Evolutionary conservation across 2,329 filamentous ascomycete genomes (phyloP).

Genomic region (Ceratocystis albifundus): DNA sequence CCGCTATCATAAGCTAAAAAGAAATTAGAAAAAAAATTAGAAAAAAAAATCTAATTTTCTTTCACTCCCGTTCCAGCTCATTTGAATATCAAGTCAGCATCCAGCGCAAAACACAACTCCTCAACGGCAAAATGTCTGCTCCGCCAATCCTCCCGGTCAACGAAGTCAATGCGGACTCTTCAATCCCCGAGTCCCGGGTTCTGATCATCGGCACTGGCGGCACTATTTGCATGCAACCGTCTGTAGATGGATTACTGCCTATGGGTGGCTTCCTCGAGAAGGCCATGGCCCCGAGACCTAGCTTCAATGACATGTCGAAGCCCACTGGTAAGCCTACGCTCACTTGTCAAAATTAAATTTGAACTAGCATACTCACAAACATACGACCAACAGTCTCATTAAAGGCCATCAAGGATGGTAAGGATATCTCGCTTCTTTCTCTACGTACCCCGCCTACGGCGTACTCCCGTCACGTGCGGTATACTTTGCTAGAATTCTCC

Average conservation of each 20-base stretch:
- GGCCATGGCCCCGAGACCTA: constrained; percentile 69
- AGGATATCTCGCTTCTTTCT: constrained; percentile 47
- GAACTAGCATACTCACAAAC: not conserved
- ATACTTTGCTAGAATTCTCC: constrained; percentile 72
- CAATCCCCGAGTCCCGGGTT: constrained; percentile 60
- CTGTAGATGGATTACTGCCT: constrained; percentile 67
- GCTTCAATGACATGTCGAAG: constrained; percentile 60
- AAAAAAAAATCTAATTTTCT: not conserved
- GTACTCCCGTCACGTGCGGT: constrained; percentile 71
- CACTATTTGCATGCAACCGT: constrained; percentile 83
- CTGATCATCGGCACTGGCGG: constrained; percentile 85
- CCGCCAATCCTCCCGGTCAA: constrained; percentile 21
- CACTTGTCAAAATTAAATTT: not conserved
- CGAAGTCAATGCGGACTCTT: constrained; percentile 28
- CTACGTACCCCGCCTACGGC: constrained; percentile 69
- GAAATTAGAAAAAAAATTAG: not conserved
- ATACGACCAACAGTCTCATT: constrained; percentile 35
- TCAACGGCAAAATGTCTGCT: constrained; percentile 17
- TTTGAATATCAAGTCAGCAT: not conserved
- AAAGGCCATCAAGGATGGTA: constrained; percentile 41
- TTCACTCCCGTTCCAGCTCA: not conserved
- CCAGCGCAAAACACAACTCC: not conserved
- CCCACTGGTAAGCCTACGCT: constrained; percentile 27
- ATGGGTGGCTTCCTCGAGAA: constrained; percentile 68
- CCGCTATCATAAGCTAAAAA: not conserved